These are phyloP conservation scores for Trifolium subterraneum DNA, from an alignment of 306 rosid genomes.

Conservation along the genomic window DNA sequence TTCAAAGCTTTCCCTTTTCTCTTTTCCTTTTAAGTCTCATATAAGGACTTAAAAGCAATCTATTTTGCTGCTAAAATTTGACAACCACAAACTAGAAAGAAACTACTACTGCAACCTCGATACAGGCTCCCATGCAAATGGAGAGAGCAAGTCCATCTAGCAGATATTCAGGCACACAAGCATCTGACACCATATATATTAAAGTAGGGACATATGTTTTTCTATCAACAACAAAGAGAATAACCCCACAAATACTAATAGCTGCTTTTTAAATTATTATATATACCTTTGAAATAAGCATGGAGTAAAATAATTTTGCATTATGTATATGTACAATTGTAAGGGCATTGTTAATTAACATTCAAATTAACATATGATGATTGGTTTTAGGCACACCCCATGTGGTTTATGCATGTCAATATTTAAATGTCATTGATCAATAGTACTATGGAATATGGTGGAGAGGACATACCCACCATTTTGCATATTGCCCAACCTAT, in stretches of 20 bases:
- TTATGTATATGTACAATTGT: no score
- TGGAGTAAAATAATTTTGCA: neutral
- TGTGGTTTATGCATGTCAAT: constrained; percentile 39
- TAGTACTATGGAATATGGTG: constrained; percentile 1
- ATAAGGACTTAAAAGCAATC: no score
- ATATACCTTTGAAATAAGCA: no score
- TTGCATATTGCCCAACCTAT: constrained; percentile 33
- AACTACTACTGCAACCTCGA: neutral
- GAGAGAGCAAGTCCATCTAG: neutral
- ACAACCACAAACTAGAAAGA: no score
- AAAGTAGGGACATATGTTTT: constrained; percentile 40
- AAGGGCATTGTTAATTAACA: neutral
- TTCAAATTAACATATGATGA: constrained; percentile 15
- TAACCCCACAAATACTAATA: constrained; percentile 3
- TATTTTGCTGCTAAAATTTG: no score
- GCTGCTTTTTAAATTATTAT: no score
- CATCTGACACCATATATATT: constrained; percentile 38
- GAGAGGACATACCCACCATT: constrained; percentile 21
- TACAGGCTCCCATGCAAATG: constrained; percentile 3
- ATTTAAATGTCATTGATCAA: constrained; percentile 36
- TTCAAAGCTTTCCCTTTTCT: no score
- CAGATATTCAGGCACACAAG: neutral
- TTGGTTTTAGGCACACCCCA: constrained; percentile 41
- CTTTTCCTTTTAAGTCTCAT: no score
- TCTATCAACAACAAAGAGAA: constrained; percentile 31